Conservation (phyloP, 139 green algal genomes). For the Asterochloris sp. region DNA sequence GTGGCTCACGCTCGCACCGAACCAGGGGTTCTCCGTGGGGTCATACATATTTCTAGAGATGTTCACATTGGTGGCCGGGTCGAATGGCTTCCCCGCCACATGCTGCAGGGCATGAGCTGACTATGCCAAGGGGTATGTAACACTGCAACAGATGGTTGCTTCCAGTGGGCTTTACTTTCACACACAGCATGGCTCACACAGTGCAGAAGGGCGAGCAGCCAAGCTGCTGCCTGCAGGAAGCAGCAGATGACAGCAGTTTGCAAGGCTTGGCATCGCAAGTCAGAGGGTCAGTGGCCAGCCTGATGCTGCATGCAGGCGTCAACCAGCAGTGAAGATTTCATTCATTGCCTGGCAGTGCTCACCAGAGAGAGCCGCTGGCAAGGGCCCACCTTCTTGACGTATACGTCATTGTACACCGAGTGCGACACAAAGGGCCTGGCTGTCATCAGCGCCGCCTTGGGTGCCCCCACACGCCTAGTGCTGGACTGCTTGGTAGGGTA, state of each 20-base stretch:
- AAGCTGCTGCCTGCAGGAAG: too few species aligned
- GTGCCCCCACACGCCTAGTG: background rate
- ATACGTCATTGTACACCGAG: constrained; percentile 9
- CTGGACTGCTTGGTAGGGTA: background rate
- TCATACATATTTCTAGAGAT: constrained; percentile 11
- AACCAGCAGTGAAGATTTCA: background rate
- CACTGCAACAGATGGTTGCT: background rate
- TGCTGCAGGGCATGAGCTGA: background rate
- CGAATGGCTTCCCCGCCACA: background rate
- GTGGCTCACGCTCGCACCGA: constrained; percentile 10
- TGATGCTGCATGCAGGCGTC: background rate
- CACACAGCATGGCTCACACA: too few species aligned
- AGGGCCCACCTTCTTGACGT: background rate
- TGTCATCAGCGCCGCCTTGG: background rate
- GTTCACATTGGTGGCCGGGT: constrained; percentile 15
- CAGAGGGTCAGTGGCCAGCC: background rate
- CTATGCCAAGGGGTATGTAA: background rate
- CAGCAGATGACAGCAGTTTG: too few species aligned
- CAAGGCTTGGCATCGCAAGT: background rate
- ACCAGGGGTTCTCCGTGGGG: constrained; percentile 4
- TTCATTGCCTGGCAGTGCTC: background rate
- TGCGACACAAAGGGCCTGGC: constrained; percentile 5
- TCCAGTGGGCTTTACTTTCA: too few species aligned
- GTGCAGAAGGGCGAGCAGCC: too few species aligned
- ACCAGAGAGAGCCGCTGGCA: background rate